phyloP scores from a whole-genome alignment of 83 land plant genomes.

The Picea mariana region DNA sequence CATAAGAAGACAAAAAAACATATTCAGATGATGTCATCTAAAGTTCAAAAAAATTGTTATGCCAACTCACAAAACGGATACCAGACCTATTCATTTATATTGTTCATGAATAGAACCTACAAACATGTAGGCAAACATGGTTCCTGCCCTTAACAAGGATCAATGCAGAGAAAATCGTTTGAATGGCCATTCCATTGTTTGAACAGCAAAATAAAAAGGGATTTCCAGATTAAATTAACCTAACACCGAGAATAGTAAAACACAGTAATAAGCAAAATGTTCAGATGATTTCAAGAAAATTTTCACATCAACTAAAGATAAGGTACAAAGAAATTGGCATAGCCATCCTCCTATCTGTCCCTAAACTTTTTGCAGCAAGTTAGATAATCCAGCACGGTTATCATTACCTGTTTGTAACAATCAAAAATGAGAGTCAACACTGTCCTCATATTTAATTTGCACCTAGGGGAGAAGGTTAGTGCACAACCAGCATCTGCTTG shows the following conservation, averaged over 20 bases:
- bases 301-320: not conserved
- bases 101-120: not conserved
- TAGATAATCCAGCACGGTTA: constrained; percentile 7
- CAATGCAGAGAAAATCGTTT: not conserved
- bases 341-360: not conserved
- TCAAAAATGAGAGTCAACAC: constrained; percentile 14
- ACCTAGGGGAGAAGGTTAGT: constrained; percentile 6
- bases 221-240: not conserved
- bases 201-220: not conserved
- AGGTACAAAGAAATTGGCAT: not conserved
- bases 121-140: not conserved
- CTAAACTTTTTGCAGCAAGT: not conserved
- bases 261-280: not conserved
- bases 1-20: no score
- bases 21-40: not conserved
- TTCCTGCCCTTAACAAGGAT: not conserved
- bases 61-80: not conserved
- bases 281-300: not conserved
- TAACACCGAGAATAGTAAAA: not conserved
- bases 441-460: constrained; percentile 1
- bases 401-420: constrained; percentile 13
- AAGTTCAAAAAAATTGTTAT: not conserved
- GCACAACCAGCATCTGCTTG: not conserved
- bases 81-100: not conserved
- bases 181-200: not conserved